Evolutionary conservation across 352 stramenopile genomes (phyloP).

Genomic region (Globisporangium ultimum): DNA sequence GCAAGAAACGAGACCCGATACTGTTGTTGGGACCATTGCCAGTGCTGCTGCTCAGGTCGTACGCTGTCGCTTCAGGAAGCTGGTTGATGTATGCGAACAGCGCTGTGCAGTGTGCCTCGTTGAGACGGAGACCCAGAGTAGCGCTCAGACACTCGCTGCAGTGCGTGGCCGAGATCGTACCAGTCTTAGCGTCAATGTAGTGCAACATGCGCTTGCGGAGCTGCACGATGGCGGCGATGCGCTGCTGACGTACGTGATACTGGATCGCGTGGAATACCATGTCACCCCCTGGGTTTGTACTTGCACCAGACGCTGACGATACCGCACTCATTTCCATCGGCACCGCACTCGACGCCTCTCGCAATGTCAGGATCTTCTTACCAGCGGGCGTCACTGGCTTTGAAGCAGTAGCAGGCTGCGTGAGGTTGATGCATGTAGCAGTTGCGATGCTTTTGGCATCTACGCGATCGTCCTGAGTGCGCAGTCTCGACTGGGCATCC

Average conservation of each 20-base stretch:
- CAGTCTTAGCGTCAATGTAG: slow-evolving; percentile 53
- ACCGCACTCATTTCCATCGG: slow-evolving; percentile 22
- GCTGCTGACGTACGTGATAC: slow-evolving; percentile 42
- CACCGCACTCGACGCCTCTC: slow-evolving; percentile 41
- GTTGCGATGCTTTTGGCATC: not conserved
- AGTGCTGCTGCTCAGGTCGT: not conserved
- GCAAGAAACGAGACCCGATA: slow-evolving; percentile 34
- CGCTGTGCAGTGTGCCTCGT: slow-evolving; percentile 39
- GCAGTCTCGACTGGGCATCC: slow-evolving; percentile 31
- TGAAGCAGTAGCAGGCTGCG: slow-evolving; percentile 2
- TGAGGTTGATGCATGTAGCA: slow-evolving; percentile 13
- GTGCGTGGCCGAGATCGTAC: slow-evolving; percentile 35
- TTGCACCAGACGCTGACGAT: not conserved
- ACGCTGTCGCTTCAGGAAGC: slow-evolving; percentile 15
- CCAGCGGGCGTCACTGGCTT: slow-evolving; percentile 3
- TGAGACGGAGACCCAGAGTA: slow-evolving; percentile 35
- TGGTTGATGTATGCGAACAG: slow-evolving; percentile 47
- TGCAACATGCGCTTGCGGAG: slow-evolving; percentile 43
- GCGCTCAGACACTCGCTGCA: slow-evolving; percentile 37
- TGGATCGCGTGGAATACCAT: slow-evolving; percentile 38
- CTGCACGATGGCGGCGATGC: slow-evolving; percentile 40
- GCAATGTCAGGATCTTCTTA: slow-evolving; percentile 55
- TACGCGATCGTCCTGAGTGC: slow-evolving; percentile 24
- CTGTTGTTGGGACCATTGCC: slow-evolving; percentile 10
- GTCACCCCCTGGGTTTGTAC: slow-evolving; percentile 27